Evolutionary conservation across 768 basidiomycete species (phyloP), one percentile per base, ranked within the genome.

Genomic region (Lentinus tigrinus): DNA sequence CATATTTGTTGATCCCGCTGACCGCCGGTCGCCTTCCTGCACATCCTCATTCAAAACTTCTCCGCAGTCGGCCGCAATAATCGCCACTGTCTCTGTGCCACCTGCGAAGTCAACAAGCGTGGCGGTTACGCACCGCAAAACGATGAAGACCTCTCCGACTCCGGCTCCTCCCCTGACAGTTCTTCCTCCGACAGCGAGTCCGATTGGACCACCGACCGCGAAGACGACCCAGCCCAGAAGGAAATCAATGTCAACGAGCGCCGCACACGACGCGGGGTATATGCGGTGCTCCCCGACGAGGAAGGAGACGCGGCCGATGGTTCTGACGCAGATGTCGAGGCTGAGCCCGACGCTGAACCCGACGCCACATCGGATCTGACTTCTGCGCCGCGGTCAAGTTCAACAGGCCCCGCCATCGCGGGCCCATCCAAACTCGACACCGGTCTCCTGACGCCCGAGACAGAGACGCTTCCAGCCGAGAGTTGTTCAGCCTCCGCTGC

Each of bases 21-120:
- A 40, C 39, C 39, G 39, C 19, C 5, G 2, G 3, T 40, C 59
- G 53, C 49, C 19, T 60, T 58, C 60, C 48, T 31, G 55, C 61
- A n/a, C 3, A 31, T 52, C 64, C 65, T 60, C 62, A 62, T 61
- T 58, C 62, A 59, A 50, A 62, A 61, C 46, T 43, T 42, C 47
- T 40, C 62, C 54, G 59, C 62, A 88, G 86, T 88, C 69, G 87
- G 87, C 51, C 77, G 81, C 60, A 83, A 80, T 58, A 88, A 88
- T 64, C 79, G 85, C 23, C 84, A 87, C 68, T 94, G 92, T 70
- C 78, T 94, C 27, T 94, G 92, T 65, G 90, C 92, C 73, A 92
- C 88, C 13, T 94, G 92, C 74, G 92, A 94, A 73, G 85, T 79
- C 73, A 82, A 78, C 49, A 84, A 85, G 19, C 75, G 81, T 54